These are phyloP conservation scores for Perkinsus marinus DNA, from an alignment of 169 alveolate genomes.

Conservation along the genomic window DNA sequence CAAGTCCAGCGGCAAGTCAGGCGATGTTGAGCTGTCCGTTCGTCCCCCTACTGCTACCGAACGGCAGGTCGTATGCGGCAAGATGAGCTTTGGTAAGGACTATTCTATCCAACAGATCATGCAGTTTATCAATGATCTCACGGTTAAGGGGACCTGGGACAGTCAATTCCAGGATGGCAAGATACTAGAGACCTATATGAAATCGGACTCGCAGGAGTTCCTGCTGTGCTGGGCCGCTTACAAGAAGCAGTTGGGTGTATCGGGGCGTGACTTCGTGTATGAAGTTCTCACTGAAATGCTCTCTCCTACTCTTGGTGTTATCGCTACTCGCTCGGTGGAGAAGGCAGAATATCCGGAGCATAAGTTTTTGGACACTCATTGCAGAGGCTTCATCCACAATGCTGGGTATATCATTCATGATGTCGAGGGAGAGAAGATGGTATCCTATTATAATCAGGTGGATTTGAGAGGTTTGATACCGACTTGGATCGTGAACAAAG, in stretches of 20 bases:
- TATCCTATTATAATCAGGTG: not conserved
- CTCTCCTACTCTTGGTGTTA: not conserved
- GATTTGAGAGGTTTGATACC: not conserved
- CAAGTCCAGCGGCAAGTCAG: not conserved
- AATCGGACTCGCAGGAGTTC: not conserved
- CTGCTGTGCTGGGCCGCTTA: not conserved
- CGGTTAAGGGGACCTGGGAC: not conserved
- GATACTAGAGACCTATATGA: not conserved
- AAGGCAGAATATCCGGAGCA: not conserved
- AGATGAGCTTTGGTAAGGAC: not conserved
- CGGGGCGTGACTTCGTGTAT: not conserved
- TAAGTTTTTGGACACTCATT: not conserved
- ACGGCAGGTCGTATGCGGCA: not conserved
- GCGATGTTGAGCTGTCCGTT: not conserved
- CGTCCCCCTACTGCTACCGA: not conserved
- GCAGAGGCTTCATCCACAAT: not conserved
- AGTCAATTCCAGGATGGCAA: not conserved
- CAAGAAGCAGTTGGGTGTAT: not conserved
- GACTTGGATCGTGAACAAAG: not conserved
- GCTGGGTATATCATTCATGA: not conserved
- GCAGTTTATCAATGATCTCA: not conserved
- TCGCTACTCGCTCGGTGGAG: not conserved
- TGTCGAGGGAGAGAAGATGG: not conserved
- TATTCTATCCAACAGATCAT: not conserved
- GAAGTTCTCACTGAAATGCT: not conserved